phyloP scores from a whole-genome alignment of 441 rosid species.

The Biscutella laevigata region DNA sequence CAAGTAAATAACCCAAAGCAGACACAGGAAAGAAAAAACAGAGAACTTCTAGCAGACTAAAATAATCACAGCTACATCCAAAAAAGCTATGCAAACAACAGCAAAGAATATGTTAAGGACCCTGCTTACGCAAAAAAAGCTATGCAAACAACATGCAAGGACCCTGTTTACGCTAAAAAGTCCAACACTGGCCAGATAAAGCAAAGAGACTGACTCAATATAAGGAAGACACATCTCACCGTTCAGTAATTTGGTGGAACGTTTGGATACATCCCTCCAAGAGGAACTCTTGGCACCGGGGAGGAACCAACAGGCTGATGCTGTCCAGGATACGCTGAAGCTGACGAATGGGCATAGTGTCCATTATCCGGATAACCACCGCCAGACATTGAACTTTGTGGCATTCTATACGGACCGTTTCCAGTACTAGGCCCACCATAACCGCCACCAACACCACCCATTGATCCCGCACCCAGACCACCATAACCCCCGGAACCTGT shows the following conservation, averaged over 20 bases:
- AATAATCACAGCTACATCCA: conserved; percentile 1
- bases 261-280: conserved; percentile 75
- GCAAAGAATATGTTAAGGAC: no score
- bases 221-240: conserved; percentile 33
- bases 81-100: no score
- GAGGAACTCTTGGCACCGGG: conserved; percentile 64
- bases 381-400: conserved; percentile 44
- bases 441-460: conserved; percentile 29
- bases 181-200: not conserved
- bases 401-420: conserved; percentile 53
- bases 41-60: conserved; percentile 10
- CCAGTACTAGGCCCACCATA: conserved; percentile 34
- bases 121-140: not conserved
- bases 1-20: not conserved
- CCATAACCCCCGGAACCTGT: conserved; percentile 33
- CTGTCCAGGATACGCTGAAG: conserved; percentile 48
- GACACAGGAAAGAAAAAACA: not conserved
- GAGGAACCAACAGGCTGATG: conserved; percentile 53
- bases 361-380: conserved; percentile 62
- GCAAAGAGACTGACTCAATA: not conserved
- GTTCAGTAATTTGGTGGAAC: conserved; percentile 61
- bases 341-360: conserved; percentile 50
- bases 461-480: conserved; percentile 24
- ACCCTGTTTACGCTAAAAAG: not conserved
- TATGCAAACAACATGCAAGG: not conserved